Conservation (phyloP, 208 protist species). For the Leishmania aethiopica region DNA sequence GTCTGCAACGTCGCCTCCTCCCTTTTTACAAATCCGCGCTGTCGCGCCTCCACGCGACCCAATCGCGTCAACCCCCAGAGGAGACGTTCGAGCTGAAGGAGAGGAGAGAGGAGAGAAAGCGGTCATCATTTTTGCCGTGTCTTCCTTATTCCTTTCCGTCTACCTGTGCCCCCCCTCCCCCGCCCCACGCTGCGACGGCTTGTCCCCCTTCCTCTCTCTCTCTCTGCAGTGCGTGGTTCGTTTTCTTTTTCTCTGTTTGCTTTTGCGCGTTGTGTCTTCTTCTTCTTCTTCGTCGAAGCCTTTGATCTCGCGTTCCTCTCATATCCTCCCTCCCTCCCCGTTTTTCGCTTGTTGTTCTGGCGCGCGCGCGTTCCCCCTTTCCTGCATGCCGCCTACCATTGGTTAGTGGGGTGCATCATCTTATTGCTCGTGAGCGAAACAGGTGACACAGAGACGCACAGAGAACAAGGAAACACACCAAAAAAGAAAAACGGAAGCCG, state of each 20-base stretch:
- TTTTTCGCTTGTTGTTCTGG: not conserved
- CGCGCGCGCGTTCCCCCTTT: not conserved
- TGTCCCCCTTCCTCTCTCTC: not conserved
- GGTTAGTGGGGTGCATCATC: not conserved
- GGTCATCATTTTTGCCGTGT: not conserved
- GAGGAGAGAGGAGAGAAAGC: not conserved
- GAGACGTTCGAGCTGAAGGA: not conserved
- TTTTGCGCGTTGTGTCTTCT: not conserved
- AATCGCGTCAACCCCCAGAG: not conserved
- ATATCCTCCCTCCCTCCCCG: not conserved
- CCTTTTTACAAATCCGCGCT: not conserved
- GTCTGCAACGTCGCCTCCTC: not conserved
- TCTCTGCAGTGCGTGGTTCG: not conserved
- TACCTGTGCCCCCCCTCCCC: not conserved
- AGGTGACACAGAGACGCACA: not conserved
- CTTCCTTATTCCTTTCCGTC: not conserved
- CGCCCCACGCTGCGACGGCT: too few relatives aligned
- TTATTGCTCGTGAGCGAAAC: not conserved
- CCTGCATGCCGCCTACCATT: not conserved
- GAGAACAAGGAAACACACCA: not conserved
- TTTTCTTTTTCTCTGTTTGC: not conserved
- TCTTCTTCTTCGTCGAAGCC: not conserved
- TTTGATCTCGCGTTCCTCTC: not conserved
- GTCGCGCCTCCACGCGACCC: not conserved
- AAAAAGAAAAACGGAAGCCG: not conserved